Conservation (phyloP, 2,329 filamentous ascomycete genomes). For the Alternaria sp. region DNA sequence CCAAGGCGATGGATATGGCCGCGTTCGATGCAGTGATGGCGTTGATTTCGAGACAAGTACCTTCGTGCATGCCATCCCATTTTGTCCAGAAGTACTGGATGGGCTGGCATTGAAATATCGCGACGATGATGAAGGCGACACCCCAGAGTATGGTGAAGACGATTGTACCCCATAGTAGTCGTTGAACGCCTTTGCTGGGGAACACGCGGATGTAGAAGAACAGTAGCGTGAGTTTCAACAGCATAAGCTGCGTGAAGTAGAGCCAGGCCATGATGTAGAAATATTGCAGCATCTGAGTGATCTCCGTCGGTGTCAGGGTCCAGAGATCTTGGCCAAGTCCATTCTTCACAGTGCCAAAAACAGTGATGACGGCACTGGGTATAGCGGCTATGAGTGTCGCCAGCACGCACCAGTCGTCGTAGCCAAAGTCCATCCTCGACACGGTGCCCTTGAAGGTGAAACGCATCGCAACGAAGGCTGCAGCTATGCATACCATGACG, state of each 20-base stretch:
- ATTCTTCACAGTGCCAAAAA: conserved; percentile 29
- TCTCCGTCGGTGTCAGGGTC: conserved; percentile 52
- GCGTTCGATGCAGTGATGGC: conserved; percentile 42
- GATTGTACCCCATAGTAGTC: conserved; percentile 34
- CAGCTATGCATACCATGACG: conserved; percentile 43
- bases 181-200: conserved; percentile 29
- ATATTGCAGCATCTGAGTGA: conserved; percentile 53
- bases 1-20: conserved; percentile 44
- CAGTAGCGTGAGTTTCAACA: conserved; percentile 39
- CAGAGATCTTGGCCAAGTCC: conserved; percentile 62
- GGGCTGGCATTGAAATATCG: conserved; percentile 46
- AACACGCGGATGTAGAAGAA: conserved; percentile 44
- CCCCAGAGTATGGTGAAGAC: conserved; percentile 37
- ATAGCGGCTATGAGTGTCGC: conserved; percentile 27
- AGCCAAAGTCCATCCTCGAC: conserved; percentile 43
- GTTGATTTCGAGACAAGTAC: conserved; percentile 46
- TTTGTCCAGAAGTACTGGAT: conserved; percentile 45
- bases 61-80: conserved; percentile 39
- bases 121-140: conserved; percentile 25
- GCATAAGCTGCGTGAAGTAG: conserved; percentile 41
- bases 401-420: conserved; percentile 49
- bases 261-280: conserved; percentile 47
- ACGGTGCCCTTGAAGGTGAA: conserved; percentile 48
- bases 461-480: conserved; percentile 45
- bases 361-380: conserved; percentile 37